Evolutionary conservation across 1,284 basidiomycete genomes (phyloP).

Genomic region (Puccinia coronata): DNA sequence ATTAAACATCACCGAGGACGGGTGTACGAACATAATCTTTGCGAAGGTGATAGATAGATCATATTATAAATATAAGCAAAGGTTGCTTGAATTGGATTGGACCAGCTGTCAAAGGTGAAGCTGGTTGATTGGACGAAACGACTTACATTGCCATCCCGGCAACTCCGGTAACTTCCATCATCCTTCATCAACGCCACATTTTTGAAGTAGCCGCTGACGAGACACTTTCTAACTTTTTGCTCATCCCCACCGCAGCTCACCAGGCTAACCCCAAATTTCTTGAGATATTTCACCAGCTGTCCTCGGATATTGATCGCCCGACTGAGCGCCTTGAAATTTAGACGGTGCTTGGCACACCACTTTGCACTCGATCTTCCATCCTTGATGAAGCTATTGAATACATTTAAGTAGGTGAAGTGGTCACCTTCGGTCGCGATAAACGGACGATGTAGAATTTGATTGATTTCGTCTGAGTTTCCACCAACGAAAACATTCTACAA

Average conservation of each 20-base stretch:
- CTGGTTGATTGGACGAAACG: not conserved
- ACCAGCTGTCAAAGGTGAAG: too few relatives aligned
- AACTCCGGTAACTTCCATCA: slow-evolving; percentile 83
- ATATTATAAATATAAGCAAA: too few relatives aligned
- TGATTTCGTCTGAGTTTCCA: slow-evolving; percentile 76
- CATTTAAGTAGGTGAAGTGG: slow-evolving; percentile 85
- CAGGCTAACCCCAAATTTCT: slow-evolving; percentile 76
- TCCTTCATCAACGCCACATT: slow-evolving; percentile 85
- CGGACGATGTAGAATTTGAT: slow-evolving; percentile 84
- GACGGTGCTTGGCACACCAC: slow-evolving; percentile 88
- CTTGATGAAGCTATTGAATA: slow-evolving; percentile 84
- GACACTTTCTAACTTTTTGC: slow-evolving; percentile 74
- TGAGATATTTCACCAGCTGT: slow-evolving; percentile 89
- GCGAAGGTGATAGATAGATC: too few relatives aligned
- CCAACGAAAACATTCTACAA: slow-evolving; percentile 76
- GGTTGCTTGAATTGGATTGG: too few relatives aligned
- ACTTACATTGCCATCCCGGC: slow-evolving; percentile 75
- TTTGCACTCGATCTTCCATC: slow-evolving; percentile 76
- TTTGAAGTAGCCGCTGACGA: slow-evolving; percentile 89
- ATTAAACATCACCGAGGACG: slow-evolving; percentile 90
- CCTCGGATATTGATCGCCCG: slow-evolving; percentile 85
- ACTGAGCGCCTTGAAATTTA: slow-evolving; percentile 89
- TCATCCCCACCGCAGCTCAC: slow-evolving; percentile 73
- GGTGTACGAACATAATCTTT: slow-evolving; percentile 83
- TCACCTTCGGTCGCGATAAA: slow-evolving; percentile 98